A percentile compares a stretch with the other conserved stretches of the same genome.
Conservation (phyloP, 2,329 filamentous ascomycete genomes). For the Paraconiothyrium brasiliense region DNA sequence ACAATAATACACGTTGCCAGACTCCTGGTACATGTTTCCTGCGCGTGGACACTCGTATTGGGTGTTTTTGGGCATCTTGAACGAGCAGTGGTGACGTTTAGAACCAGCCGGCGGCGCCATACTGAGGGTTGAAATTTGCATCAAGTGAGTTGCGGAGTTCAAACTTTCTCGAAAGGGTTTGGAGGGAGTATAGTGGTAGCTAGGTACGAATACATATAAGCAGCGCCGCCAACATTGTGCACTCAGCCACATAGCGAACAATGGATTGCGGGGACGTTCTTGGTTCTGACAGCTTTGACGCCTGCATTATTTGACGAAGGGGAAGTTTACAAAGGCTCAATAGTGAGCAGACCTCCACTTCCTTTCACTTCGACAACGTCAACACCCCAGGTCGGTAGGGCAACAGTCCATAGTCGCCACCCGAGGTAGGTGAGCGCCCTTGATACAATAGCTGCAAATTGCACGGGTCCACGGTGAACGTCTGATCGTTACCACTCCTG, state of each 20-base stretch:
- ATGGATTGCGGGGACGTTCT: not conserved
- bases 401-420: slow-evolving; percentile 59
- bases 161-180: not conserved
- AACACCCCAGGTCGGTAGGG: slow-evolving; percentile 67
- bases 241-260: not conserved
- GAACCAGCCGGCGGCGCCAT: not conserved
- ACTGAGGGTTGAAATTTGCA: not conserved
- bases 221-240: not conserved
- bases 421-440: slow-evolving; percentile 58
- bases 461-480: slow-evolving; percentile 69
- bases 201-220: not conserved
- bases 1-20: slow-evolving; percentile 19
- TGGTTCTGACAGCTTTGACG: not conserved
- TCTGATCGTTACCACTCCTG: slow-evolving; percentile 67
- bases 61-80: slow-evolving; percentile 24
- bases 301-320: not conserved
- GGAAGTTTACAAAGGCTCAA: not conserved
- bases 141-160: no score
- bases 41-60: slow-evolving; percentile 23
- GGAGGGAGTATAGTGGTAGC: not conserved
- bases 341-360: not conserved
- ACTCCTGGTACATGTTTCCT: slow-evolving; percentile 18
- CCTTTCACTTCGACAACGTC: slow-evolving; percentile 52
- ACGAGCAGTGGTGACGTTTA: slow-evolving; percentile 18
- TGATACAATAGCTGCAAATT: slow-evolving; percentile 73